phyloP scores from a whole-genome alignment of 2,329 filamentous ascomycete genomes.

The Aureobasidium sp. region DNA sequence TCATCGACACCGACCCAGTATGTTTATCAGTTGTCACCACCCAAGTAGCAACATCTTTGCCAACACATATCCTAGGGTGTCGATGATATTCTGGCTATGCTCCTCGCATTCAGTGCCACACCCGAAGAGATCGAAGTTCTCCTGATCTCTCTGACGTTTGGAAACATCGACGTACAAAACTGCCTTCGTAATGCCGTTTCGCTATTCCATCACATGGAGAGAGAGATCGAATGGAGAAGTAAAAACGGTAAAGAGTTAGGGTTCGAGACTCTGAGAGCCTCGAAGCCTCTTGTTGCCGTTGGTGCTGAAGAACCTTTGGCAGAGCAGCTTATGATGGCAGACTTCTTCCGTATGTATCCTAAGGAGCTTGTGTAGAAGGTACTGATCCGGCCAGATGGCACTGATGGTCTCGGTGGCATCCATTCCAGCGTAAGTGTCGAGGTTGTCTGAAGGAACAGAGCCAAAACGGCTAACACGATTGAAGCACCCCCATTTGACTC shows the following conservation, averaged over 20 bases:
- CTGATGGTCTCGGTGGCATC: constrained; percentile 44
- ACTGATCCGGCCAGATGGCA: constrained; percentile 33
- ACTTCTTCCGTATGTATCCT: constrained; percentile 67
- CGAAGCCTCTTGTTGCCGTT: constrained; percentile 68
- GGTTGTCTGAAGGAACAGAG: background rate
- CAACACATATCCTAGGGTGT: constrained; percentile 50
- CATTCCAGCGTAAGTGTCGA: constrained; percentile 34
- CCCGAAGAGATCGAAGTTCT: constrained; percentile 79
- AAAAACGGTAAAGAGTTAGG: constrained; percentile 59
- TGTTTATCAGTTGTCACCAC: constrained; percentile 16
- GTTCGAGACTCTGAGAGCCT: constrained; percentile 64
- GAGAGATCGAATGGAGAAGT: constrained; percentile 78
- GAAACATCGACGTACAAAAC: constrained; percentile 81
- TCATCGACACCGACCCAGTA: constrained; percentile 95
- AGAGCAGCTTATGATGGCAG: constrained; percentile 62
- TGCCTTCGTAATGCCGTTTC: constrained; percentile 84
- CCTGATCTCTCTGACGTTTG: constrained; percentile 84
- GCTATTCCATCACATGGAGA: constrained; percentile 85
- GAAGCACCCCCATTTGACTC: constrained; percentile 43
- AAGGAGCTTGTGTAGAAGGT: background rate
- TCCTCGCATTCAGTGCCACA: constrained; percentile 75
- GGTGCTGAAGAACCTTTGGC: constrained; percentile 81
- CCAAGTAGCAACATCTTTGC: background rate
- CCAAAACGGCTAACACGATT: background rate
- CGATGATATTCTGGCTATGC: constrained; percentile 83